Evolutionary conservation across 2,329 filamentous ascomycete genomes (phyloP).

Genomic region (Aureobasidium sp.): DNA sequence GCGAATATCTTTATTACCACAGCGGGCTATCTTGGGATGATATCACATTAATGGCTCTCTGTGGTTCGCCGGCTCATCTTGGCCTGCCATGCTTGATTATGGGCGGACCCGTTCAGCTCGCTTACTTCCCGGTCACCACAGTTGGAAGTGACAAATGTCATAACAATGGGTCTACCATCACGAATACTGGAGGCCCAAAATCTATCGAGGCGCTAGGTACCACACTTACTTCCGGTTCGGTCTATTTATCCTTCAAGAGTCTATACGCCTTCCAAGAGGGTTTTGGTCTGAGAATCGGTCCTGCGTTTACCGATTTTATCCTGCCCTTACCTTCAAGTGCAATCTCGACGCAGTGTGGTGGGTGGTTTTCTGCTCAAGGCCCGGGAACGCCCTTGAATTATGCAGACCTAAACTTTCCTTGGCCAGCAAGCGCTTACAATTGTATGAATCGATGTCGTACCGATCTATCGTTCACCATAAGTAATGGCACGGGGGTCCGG

Average conservation of each 20-base stretch:
- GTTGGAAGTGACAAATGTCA: constrained; percentile 6
- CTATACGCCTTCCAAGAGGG: constrained; percentile 21
- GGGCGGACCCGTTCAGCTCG: constrained; percentile 22
- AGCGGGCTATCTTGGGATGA: constrained; percentile 14
- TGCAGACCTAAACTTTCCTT: constrained; percentile 24
- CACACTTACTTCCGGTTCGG: constrained; percentile 20
- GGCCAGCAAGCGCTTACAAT: constrained; percentile 21
- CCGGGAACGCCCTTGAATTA: constrained; percentile 19
- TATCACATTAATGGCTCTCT: constrained; percentile 12
- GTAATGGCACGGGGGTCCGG: background rate
- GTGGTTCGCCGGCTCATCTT: constrained; percentile 17
- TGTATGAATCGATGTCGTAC: constrained; percentile 18
- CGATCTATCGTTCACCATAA: background rate
- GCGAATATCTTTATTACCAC: constrained; percentile 18
- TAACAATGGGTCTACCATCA: constrained; percentile 10
- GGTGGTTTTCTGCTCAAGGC: constrained; percentile 6
- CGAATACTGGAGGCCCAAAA: background rate
- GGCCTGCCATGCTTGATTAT: constrained; percentile 19
- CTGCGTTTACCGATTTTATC: constrained; percentile 22
- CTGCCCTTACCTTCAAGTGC: constrained; percentile 20
- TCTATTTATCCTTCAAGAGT: constrained; percentile 21
- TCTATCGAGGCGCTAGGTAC: constrained; percentile 19
- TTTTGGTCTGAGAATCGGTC: constrained; percentile 18
- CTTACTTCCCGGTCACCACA: constrained; percentile 22
- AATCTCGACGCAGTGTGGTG: constrained; percentile 21